Conservation (phyloP, 2,329 filamentous ascomycete species). For the Grosmannia penicillata region DNA sequence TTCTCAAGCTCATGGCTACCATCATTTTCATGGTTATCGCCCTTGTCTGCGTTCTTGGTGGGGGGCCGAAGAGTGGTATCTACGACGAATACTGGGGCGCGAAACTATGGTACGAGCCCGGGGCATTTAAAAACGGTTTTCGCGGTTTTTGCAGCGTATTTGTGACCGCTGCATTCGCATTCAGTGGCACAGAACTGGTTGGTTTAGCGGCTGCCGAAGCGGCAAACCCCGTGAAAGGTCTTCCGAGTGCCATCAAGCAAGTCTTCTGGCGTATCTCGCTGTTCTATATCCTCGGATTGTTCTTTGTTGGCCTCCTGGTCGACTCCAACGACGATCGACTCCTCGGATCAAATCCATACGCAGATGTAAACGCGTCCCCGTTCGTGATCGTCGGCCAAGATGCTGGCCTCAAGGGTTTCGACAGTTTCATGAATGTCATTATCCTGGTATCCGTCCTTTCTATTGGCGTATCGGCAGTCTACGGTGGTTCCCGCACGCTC, state of each 20-base stretch:
- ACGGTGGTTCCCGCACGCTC: constrained; percentile 43
- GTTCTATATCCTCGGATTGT: constrained; percentile 38
- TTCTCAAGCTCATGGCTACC: constrained; percentile 42
- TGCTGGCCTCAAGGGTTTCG: constrained; percentile 34
- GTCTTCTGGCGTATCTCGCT: constrained; percentile 45
- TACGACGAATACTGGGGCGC: constrained; percentile 34
- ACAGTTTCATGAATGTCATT: constrained; percentile 43
- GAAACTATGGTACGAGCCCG: constrained; percentile 32
- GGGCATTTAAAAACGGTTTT: constrained; percentile 56
- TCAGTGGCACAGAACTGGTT: constrained; percentile 61
- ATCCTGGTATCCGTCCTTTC: constrained; percentile 44
- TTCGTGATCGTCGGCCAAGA: constrained; percentile 44
- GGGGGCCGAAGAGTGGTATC: constrained; percentile 34
- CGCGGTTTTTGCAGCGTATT: constrained; percentile 60
- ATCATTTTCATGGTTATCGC: constrained; percentile 50
- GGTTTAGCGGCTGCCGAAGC: constrained; percentile 61
- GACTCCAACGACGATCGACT: constrained; percentile 30
- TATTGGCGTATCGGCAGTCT: constrained; percentile 43
- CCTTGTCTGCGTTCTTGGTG: constrained; percentile 43
- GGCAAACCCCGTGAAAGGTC: constrained; percentile 51
- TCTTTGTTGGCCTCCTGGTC: constrained; percentile 36
- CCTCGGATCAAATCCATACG: constrained; percentile 29
- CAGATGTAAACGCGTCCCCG: constrained; percentile 31
- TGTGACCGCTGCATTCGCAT: constrained; percentile 59
- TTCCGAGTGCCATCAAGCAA: constrained; percentile 76